These are phyloP conservation scores for Orbilia ellipsospora DNA, from an alignment of 2,329 filamentous ascomycete genomes.

Conservation along the genomic window DNA sequence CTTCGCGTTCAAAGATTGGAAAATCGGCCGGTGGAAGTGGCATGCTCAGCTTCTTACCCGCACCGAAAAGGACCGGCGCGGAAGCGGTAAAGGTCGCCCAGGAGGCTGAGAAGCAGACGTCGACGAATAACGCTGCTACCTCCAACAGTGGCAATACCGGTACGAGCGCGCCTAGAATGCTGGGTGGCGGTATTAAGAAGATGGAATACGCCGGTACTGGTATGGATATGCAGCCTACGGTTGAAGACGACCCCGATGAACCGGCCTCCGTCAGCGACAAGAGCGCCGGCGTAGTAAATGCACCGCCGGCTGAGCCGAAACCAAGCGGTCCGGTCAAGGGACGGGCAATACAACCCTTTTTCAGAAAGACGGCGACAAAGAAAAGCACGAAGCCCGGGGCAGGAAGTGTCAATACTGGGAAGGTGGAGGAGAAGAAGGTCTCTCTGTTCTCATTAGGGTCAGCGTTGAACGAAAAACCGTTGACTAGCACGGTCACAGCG, in stretches of 20 bases:
- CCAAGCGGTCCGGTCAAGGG: constrained; percentile 37
- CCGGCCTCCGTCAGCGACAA: not conserved
- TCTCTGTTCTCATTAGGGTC: constrained; percentile 52
- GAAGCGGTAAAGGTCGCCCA: constrained; percentile 42
- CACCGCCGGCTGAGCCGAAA: constrained; percentile 28
- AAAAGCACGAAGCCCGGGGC: constrained; percentile 20
- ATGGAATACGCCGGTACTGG: constrained; percentile 51
- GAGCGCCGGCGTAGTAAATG: not conserved
- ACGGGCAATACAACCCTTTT: constrained; percentile 50
- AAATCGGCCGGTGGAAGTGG: constrained; percentile 44
- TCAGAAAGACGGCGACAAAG: constrained; percentile 28
- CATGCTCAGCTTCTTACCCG: constrained; percentile 58
- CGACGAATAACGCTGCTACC: not conserved
- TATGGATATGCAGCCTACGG: constrained; percentile 42
- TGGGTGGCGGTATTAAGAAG: constrained; percentile 47
- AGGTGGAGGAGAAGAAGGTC: constrained; percentile 46
- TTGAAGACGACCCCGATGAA: constrained; percentile 30
- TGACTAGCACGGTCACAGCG: not conserved
- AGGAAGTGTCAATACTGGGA: not conserved
- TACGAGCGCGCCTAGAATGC: constrained; percentile 17
- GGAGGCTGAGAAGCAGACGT: constrained; percentile 48
- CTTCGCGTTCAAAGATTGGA: constrained; percentile 27
- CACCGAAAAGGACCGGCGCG: constrained; percentile 57
- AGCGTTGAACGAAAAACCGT: constrained; percentile 30
- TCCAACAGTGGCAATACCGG: not conserved